Conservation (phyloP, 2,329 filamentous ascomycete genomes). For the Sordariomycetes sp. region DNA sequence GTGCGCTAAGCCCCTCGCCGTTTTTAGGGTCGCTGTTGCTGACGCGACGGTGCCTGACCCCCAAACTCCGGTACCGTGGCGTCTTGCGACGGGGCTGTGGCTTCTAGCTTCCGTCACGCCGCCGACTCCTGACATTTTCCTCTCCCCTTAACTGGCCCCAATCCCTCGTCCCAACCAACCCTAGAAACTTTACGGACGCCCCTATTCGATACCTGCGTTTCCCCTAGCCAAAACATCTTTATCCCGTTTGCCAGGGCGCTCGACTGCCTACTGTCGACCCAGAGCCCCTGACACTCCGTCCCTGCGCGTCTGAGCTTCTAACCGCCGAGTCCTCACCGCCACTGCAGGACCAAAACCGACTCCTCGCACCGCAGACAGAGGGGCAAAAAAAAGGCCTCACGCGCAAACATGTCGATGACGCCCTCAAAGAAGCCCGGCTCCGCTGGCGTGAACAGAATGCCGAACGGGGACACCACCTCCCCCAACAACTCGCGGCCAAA, state of each 20-base stretch:
- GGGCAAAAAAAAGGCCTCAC: background rate
- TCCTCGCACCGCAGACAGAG: background rate
- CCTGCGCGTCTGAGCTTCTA: background rate
- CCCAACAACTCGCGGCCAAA: constrained; percentile 1
- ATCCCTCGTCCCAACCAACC: background rate
- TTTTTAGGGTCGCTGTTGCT: background rate
- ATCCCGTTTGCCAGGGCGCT: background rate
- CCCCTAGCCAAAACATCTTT: background rate
- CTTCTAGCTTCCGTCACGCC: background rate
- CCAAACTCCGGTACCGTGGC: background rate
- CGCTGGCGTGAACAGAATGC: constrained; percentile 1
- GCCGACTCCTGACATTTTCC: background rate
- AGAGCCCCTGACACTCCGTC: background rate
- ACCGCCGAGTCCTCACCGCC: background rate
- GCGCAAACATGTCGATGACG: constrained; percentile 3
- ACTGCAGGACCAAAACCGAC: background rate
- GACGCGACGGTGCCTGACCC: background rate
- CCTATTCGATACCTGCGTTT: background rate
- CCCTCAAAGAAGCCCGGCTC: constrained; percentile 1
- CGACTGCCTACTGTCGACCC: background rate
- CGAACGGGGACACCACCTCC: background rate
- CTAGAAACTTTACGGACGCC: background rate
- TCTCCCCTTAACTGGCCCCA: background rate
- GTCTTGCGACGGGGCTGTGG: constrained; percentile 1
- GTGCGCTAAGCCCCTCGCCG: background rate